These are phyloP conservation scores for Ogataea pignaliae DNA, from an alignment of 805 yeast species.

Conservation along the genomic window DNA sequence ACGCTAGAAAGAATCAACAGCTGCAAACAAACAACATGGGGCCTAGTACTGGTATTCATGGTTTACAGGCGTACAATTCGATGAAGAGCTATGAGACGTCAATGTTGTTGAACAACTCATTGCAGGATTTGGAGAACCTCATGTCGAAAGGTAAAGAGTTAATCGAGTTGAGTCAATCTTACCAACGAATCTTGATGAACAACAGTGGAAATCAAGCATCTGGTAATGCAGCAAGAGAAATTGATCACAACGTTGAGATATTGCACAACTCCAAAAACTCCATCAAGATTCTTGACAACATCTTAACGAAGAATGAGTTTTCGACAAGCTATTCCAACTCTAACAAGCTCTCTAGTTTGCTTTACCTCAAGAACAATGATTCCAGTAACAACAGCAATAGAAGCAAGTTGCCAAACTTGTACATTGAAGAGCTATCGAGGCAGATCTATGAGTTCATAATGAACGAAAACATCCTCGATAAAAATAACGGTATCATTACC, in stretches of 20 bases:
- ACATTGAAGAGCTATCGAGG: slow-evolving; percentile 65
- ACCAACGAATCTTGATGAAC: slow-evolving; percentile 25
- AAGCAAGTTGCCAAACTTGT: slow-evolving; percentile 19
- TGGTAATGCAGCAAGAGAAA: slow-evolving; percentile 9
- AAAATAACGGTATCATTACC: slow-evolving; percentile 56
- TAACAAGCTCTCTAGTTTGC: slow-evolving; percentile 17
- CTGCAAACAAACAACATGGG: not conserved
- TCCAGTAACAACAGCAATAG: slow-evolving; percentile 4
- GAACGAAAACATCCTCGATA: slow-evolving; percentile 37
- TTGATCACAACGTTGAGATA: slow-evolving; percentile 22
- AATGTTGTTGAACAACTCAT: slow-evolving; percentile 56
- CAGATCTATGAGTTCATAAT: slow-evolving; percentile 71
- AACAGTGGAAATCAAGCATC: not conserved
- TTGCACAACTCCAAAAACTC: slow-evolving; percentile 28
- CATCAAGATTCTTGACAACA: slow-evolving; percentile 22
- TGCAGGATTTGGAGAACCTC: slow-evolving; percentile 71
- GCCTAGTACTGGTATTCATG: slow-evolving; percentile 59
- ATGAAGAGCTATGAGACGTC: slow-evolving; percentile 54
- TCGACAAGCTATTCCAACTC: slow-evolving; percentile 18
- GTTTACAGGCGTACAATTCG: slow-evolving; percentile 56
- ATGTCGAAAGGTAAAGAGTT: slow-evolving; percentile 78
- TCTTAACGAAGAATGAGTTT: slow-evolving; percentile 26
- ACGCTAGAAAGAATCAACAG: not conserved
- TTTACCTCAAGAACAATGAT: slow-evolving; percentile 12
- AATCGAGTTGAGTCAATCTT: slow-evolving; percentile 49